Evolutionary conservation across 2,329 filamentous ascomycete species (phyloP).

Genomic region (Penicillium sp.): DNA sequence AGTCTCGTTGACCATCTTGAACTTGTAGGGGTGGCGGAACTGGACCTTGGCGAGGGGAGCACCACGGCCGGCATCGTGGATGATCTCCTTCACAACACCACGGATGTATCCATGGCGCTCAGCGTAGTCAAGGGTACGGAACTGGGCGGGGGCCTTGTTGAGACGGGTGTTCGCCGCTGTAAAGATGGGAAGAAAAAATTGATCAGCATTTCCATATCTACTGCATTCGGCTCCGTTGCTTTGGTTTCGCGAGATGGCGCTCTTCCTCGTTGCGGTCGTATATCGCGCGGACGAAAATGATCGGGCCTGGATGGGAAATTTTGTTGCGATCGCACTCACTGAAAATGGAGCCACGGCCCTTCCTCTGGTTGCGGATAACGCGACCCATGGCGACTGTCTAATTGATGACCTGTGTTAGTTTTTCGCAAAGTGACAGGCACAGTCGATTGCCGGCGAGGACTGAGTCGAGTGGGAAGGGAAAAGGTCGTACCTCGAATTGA

Average conservation of each 20-base stretch:
- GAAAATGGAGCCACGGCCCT: slow-evolving; percentile 73
- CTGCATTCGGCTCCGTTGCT: slow-evolving; percentile 2
- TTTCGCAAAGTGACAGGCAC: slow-evolving; percentile 17
- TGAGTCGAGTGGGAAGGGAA: slow-evolving; percentile 23
- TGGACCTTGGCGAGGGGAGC: slow-evolving; percentile 93
- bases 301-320: slow-evolving; percentile 15
- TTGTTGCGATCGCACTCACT: slow-evolving; percentile 50
- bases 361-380: slow-evolving; percentile 72
- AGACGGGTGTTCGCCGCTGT: slow-evolving; percentile 77
- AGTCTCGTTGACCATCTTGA: slow-evolving; percentile 96
- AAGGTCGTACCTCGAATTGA: slow-evolving; percentile 40
- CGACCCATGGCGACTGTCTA: slow-evolving; percentile 54
- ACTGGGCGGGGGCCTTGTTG: slow-evolving; percentile 92
- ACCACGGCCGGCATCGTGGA: slow-evolving; percentile 98
- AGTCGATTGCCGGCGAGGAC: slow-evolving; percentile 20
- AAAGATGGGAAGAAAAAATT: slow-evolving; percentile 19
- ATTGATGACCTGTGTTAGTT: slow-evolving; percentile 32
- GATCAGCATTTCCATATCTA: slow-evolving; percentile 28
- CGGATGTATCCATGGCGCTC: slow-evolving; percentile 97
- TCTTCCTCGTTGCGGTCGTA: slow-evolving; percentile 11
- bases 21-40: slow-evolving; percentile 98
- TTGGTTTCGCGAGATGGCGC: slow-evolving; percentile 1
- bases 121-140: slow-evolving; percentile 92
- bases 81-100: slow-evolving; percentile 96
- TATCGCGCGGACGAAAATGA: slow-evolving; percentile 12